Conservation (phyloP, 2,329 filamentous ascomycete species). For the Fusarium sp. region DNA sequence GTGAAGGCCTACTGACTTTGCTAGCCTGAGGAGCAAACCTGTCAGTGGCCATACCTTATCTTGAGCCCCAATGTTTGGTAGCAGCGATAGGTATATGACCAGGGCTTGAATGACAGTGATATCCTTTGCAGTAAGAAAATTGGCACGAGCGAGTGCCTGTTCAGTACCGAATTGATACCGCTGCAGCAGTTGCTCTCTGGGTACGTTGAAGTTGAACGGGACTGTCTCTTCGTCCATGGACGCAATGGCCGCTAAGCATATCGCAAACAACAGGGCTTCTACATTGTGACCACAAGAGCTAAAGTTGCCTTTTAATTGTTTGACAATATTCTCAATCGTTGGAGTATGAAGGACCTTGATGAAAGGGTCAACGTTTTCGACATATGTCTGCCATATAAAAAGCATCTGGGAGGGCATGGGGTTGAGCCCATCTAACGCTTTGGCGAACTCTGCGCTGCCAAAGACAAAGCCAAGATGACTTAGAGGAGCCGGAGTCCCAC, state of each 20-base stretch:
- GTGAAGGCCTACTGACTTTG: constrained; percentile 35
- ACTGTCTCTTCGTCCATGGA: constrained; percentile 39
- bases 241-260: constrained; percentile 41
- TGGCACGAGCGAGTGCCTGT: constrained; percentile 35
- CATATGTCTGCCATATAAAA: constrained; percentile 44
- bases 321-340: constrained; percentile 29
- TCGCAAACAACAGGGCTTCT: constrained; percentile 40
- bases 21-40: constrained; percentile 38
- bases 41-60: constrained; percentile 40
- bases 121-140: constrained; percentile 37
- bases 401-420: constrained; percentile 42
- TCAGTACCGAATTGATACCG: constrained; percentile 38
- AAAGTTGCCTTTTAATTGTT: constrained; percentile 29
- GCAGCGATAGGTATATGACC: constrained; percentile 39
- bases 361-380: constrained; percentile 45
- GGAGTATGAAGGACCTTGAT: constrained; percentile 44
- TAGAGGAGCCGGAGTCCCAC: neutral
- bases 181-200: constrained; percentile 27
- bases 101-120: constrained; percentile 40
- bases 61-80: constrained; percentile 29
- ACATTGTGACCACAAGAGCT: constrained; percentile 20
- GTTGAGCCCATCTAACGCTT: constrained; percentile 26
- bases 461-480: constrained; percentile 34
- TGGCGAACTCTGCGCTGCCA: constrained; percentile 8
- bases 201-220: constrained; percentile 19